A percentile compares a stretch with the other conserved stretches of the same genome.
phyloP scores from a whole-genome alignment of 441 rosid species.

The Gossypium lobatum region DNA sequence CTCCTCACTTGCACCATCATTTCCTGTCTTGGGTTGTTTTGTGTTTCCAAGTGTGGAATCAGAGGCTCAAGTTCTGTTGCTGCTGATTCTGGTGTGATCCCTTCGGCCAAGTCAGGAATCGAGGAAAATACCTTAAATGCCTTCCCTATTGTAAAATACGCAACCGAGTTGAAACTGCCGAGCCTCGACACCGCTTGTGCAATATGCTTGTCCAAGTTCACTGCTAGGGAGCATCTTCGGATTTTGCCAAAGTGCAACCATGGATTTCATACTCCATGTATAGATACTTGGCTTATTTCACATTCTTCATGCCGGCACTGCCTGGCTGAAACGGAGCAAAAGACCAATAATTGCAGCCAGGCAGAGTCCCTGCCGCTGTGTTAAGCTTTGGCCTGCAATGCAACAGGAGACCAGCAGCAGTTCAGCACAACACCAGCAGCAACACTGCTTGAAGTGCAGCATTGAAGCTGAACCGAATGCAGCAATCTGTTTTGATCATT shows the following conservation, averaged over 20 bases:
- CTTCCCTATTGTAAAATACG: constrained; percentile 24
- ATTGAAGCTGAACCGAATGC: too few species aligned
- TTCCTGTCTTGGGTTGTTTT: constrained; percentile 6
- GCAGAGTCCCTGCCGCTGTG: background rate
- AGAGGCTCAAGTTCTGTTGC: background rate
- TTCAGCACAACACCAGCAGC: too few species aligned
- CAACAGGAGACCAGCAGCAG: too few species aligned
- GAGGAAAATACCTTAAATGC: constrained; percentile 25
- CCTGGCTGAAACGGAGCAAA: constrained; percentile 26
- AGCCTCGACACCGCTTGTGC: constrained; percentile 16
- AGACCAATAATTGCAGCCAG: constrained; percentile 13
- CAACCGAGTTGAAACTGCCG: constrained; percentile 24
- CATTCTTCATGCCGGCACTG: constrained; percentile 38
- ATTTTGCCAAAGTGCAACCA: constrained; percentile 39
- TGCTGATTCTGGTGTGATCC: background rate
- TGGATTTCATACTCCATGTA: constrained; percentile 11
- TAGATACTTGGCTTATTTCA: constrained; percentile 35
- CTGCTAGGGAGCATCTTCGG: constrained; percentile 25
- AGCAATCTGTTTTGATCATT: too few species aligned
- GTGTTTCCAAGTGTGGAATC: background rate
- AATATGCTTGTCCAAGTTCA: constrained; percentile 33
- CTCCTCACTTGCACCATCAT: constrained; percentile 3
- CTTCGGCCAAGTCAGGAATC: constrained; percentile 20
- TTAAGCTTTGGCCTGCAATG: too few species aligned
- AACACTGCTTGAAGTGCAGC: too few species aligned